These are phyloP conservation scores for Plasmodium blacklocki DNA, from an alignment of 169 alveolate genomes.

Conservation along the genomic window DNA sequence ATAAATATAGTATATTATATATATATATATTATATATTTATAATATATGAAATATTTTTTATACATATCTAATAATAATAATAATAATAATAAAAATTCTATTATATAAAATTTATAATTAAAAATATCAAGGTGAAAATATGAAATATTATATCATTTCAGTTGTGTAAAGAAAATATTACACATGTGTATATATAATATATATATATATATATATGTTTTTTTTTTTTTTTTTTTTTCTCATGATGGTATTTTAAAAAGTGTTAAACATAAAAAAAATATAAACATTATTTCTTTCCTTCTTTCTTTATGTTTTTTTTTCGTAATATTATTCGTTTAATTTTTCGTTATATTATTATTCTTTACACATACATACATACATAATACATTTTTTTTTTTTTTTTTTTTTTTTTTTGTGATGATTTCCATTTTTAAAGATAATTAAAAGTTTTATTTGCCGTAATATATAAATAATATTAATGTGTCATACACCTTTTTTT, in stretches of 20 bases:
- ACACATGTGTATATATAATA: neutral
- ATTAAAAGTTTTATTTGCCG: constrained; percentile 19
- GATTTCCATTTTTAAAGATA: constrained; percentile 27
- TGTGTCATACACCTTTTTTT: constrained; percentile 19
- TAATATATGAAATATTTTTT: neutral
- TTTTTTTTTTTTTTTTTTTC: constrained; percentile 9
- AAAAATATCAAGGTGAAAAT: constrained; percentile 7
- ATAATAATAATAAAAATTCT: neutral
- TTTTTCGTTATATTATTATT: too few species aligned
- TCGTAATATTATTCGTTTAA: too few species aligned
- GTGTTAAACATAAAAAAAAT: neutral
- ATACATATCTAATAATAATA: too few species aligned
- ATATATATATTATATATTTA: neutral
- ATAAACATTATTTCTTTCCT: neutral
- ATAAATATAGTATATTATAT: neutral
- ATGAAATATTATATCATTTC: constrained; percentile 9
- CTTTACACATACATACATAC: too few species aligned
- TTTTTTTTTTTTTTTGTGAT: constrained; percentile 16
- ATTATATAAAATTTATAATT: constrained; percentile 8
- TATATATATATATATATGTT: neutral
- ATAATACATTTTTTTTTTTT: neutral
- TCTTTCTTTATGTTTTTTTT: too few species aligned
- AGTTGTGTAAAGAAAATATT: constrained; percentile 29
- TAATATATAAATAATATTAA: neutral
- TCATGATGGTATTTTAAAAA: constrained; percentile 41